Base-by-base conservation (phyloP, 23 red algal species). In the Gracilaria caudata region DNA sequence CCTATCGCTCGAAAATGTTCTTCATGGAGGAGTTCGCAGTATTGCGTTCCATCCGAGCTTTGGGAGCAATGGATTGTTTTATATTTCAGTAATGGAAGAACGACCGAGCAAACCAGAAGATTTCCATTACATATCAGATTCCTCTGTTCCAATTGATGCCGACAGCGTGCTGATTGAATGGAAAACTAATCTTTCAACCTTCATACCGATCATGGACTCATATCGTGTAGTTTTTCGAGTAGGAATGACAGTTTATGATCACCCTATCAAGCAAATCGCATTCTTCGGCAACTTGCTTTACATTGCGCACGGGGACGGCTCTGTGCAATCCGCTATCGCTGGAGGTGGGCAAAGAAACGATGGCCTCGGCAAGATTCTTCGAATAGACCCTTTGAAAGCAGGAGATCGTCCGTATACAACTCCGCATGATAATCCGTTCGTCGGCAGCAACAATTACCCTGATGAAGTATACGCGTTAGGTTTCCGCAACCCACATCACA, bases 51-150 rank as follows among this genome's bases (percentile, higher is more conserved):
- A 89, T 47, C 85, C 85, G 4, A 46, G 34, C 35, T 89, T 68
- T 73, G 12, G 36, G 0, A 2, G 24, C 2, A 86, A 86, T 73
- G 36, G 56, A 8, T 56, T 89, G 49, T 78, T 89, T 39, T 89
- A 89, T 70, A 65, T 89, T 14, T 89, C 85, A 8, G 85, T 73
- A 26, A 89, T 89, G 85, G 85, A 89, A 55, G 74, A 89, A n/a
- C 85, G 85, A 5, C 85, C 85, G 8, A 37, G 35, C 51, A 64
- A 64, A 5, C 85, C 85, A 16, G 24, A 39, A 19, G 20, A 61
- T 45, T 77, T 78, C 34, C 44, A 45, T 1, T 89, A 89, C 74
- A 76, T 89, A 36, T 89, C 85, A 37, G 85, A 89, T 64, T 46
- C 75, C 25, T 37, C 84, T 40, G 33, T 36, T 64, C 85, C 51